phyloP scores from a whole-genome alignment of 768 basidiomycete species.

The Phylloporus sp. region DNA sequence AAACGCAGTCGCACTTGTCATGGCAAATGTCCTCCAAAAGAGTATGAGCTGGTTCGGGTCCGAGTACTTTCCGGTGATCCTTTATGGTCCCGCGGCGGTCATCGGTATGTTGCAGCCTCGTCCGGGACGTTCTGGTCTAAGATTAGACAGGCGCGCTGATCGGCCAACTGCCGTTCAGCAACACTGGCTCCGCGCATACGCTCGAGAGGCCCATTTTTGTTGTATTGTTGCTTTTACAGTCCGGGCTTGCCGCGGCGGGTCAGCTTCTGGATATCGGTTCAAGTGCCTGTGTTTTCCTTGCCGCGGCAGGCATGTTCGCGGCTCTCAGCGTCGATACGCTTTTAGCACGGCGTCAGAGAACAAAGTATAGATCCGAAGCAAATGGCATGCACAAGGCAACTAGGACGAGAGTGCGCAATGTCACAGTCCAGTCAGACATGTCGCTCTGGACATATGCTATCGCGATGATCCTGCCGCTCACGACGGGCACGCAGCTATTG shows the following conservation, averaged over 20 bases:
- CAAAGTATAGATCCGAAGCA: not conserved
- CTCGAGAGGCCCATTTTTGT: conserved; percentile 60
- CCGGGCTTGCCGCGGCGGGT: conserved; percentile 47
- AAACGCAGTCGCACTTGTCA: conserved; percentile 67
- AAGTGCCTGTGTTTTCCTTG: conserved; percentile 67
- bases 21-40: conserved; percentile 56
- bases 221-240: conserved; percentile 57
- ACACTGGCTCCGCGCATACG: conserved; percentile 22
- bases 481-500: conserved; percentile 53
- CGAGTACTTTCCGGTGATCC: conserved; percentile 55
- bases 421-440: conserved; percentile 31
- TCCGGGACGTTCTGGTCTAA: not conserved
- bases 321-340: conserved; percentile 51
- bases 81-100: conserved; percentile 74
- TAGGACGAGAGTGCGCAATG: not conserved
- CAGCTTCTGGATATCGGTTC: conserved; percentile 74
- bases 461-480: conserved; percentile 50
- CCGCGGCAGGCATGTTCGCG: conserved; percentile 50
- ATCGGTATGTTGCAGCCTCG: conserved; percentile 45
- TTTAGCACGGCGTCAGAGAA: conserved; percentile 23
- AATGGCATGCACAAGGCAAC: not conserved
- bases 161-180: conserved; percentile 54
- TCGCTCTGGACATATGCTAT: conserved; percentile 61
- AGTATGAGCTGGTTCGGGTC: conserved; percentile 83
- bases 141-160: conserved; percentile 48